A percentile compares a stretch with the other conserved stretches of the same genome.
Evolutionary conservation across 495 filamentous ascomycete genomes (phyloP).

Genomic region (Penicillium egyptiacum): DNA sequence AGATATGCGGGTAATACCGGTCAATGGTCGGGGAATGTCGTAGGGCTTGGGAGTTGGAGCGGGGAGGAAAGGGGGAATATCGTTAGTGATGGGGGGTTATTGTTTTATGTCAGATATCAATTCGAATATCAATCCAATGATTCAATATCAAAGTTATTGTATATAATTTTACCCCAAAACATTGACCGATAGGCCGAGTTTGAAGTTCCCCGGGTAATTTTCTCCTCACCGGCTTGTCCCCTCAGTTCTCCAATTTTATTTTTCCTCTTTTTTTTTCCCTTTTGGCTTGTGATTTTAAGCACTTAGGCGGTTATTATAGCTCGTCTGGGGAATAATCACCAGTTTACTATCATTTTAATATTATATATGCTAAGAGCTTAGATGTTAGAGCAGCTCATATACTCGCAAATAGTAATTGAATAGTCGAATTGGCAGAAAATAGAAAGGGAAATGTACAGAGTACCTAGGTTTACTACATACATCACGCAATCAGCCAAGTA

Average conservation of each 20-base stretch:
- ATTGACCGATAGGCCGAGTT: constrained; percentile 4
- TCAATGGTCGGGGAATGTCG: neutral
- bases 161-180: neutral
- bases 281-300: constrained; percentile 5
- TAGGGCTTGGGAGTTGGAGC: neutral
- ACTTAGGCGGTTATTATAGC: neutral
- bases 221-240: constrained; percentile 36
- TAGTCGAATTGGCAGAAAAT: constrained; percentile 5
- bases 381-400: neutral
- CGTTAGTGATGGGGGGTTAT: neutral
- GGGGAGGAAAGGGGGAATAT: neutral
- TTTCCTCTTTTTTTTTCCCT: constrained; percentile 3
- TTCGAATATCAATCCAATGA: neutral
- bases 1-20: constrained; percentile 8
- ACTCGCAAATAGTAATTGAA: neutral
- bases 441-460: neutral
- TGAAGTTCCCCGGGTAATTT: constrained; percentile 26
- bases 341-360: too few species aligned
- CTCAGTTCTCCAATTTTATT: constrained; percentile 30
- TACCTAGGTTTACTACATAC: neutral
- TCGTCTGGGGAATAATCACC: neutral
- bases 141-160: neutral
- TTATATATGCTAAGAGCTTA: too few species aligned
- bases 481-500: constrained; percentile 11
- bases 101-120: neutral